Evolutionary conservation across 202 grass and related monocot species (phyloP).

Genomic region (Elaeis oleifera): DNA sequence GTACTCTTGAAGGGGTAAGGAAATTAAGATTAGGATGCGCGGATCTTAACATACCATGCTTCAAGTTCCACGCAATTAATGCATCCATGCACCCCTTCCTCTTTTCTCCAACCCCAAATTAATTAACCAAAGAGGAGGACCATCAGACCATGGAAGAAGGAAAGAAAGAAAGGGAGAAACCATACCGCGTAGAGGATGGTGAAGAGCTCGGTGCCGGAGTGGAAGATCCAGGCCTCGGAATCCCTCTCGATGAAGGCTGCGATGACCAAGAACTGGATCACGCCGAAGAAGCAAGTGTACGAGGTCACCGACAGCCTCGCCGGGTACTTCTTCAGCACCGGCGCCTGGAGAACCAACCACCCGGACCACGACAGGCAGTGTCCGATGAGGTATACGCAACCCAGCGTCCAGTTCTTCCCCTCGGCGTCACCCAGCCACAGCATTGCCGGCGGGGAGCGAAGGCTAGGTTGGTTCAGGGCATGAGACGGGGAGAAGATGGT

Average conservation of each 20-base stretch:
- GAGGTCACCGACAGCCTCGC: conserved; percentile 2
- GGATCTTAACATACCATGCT: too few relatives aligned
- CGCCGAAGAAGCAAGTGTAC: conserved; percentile 7
- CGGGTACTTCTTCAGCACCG: conserved; percentile 13
- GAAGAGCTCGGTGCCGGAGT: conserved; percentile 1
- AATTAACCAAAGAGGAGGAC: too few relatives aligned
- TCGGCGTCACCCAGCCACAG: conserved; percentile 11
- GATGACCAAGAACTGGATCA: conserved; percentile 3
- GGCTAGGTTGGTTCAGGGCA: not conserved
- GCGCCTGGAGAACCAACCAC: conserved; percentile 5
- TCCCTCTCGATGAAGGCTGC: conserved; percentile 4
- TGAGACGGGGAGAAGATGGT: conserved; percentile 18
- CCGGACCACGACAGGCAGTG: conserved; percentile 4
- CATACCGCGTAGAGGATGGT: conserved; percentile 7
- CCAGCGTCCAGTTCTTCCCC: conserved; percentile 11
- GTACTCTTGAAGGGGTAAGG: too few relatives aligned
- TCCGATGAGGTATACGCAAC: conserved; percentile 4
- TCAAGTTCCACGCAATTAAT: not conserved
- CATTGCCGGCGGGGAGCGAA: not conserved
- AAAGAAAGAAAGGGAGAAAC: too few relatives aligned
- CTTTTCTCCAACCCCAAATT: too few relatives aligned
- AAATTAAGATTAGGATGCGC: too few relatives aligned
- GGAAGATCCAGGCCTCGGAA: conserved; percentile 2
- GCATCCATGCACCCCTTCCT: too few relatives aligned
- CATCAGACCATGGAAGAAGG: too few relatives aligned